Base-by-base conservation (phyloP, 164 flowering plant species). In the Buxus sempervirens region DNA sequence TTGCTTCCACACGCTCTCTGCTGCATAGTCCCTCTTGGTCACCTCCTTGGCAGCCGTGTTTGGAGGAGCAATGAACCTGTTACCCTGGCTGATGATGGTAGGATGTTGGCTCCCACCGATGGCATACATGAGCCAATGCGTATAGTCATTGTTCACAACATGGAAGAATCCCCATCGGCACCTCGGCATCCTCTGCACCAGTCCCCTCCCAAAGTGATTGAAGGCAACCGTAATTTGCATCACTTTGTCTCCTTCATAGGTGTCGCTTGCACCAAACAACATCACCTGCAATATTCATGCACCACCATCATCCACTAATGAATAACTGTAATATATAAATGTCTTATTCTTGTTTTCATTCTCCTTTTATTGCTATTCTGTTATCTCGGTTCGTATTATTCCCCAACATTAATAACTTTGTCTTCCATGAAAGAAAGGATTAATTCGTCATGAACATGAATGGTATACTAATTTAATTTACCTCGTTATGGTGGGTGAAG, bases 111-210 rank as follows among this genome's bases (percentile, higher is more conserved):
- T 86, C 1, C 97, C 94, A 23, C 97, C 97, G n/a, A 90, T 81
- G 54, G 97, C 97, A 38, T 90, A 90, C 96, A 90, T 87, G 8
- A 71, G 72, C 93, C 93, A 90, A 49, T 84, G 93, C 9, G 88
- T 88, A 77, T 90, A 88, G 78, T 90, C 93, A 18, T 90, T 90
- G 83, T 90, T 90, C 27, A 90, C 82, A 0, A 89, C 85, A 61
- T 91, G 93, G 76, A 86, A 61, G 67, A 85, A 85, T 0, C 97
- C 95, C 80, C 80, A 89, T 26, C 97, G 60, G 65, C 81, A 81
- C 65, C 97, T 80, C 14, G 97, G 97, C 95, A 89, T 87, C 66
- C 97, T 81, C 59, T 91, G 97, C 1, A 80, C 80, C 62, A 89
- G 66, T 4, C 89, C 89, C 64, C 63, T 74, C 0, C 94, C 97